Evolutionary conservation across 345 rosid species (phyloP), one percentile per base, ranked within the genome.

Genomic region (Lagerstroemia speciosa): DNA sequence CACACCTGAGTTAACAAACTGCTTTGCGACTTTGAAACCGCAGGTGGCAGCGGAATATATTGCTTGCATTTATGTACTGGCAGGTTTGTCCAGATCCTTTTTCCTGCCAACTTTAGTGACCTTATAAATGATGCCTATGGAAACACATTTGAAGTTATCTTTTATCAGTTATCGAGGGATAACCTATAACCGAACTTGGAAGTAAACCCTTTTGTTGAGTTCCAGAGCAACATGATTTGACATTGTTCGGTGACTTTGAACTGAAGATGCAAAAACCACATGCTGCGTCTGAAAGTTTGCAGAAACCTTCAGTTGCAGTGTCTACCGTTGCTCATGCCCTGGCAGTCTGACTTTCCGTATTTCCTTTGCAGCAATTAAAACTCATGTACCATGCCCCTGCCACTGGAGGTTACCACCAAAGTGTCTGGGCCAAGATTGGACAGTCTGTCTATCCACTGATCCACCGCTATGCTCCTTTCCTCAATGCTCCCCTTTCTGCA

Each of bases 381-480:
- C 94, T 89, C 75, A 92, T 95, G 99, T 84, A 92, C 82, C 91
- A 90, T n/a, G 97, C 99, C 55, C 99, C 98, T 10, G 96, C 84
- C 34, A 86, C 96, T 30, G 89, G 92, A 34, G 83, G 90, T 43
- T 88, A 95, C 82, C 98, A 95, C 82, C 95, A 81, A 58, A 92
- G 92, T 64, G 96, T 81, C 15, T 95, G 99, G 99, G 75, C 79
- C 22, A 83, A 69, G 82, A 85, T 95, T 9, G 99, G 93, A 69
- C 81, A 81, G 76, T 80, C 67, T 1, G 79, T 83, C 53, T 84
- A 79, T 74, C 98, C 99, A 1, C 79, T 84, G 6, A 64, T 90
- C 60, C 79, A 86, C 46, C 91, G 75, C 8, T 85, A 90, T 70
- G 85, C 86, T 37, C 99, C 99, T 1, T 90, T 95, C 83, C 73